Conservation (phyloP, 2,329 filamentous ascomycete species). For the Alternaria sp. region DNA sequence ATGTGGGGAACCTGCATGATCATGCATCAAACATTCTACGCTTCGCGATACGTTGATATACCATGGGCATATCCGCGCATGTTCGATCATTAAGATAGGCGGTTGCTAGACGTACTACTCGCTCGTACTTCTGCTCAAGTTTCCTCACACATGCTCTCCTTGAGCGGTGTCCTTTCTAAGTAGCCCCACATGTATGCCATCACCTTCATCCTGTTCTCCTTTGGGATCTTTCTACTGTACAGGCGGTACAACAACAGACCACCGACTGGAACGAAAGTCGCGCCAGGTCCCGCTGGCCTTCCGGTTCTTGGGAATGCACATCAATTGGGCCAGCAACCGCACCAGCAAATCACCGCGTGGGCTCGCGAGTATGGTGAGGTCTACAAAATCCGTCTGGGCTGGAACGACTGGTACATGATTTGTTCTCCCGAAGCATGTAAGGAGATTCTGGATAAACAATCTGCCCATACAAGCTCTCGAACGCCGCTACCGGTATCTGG, state of each 20-base stretch:
- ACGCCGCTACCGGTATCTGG: conserved; percentile 49
- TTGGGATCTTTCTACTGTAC: conserved; percentile 19
- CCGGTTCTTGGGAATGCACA: conserved; percentile 40
- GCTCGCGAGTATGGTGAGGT: conserved; percentile 54
- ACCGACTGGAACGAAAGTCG: conserved; percentile 22
- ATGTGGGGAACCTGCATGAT: conserved; percentile 19
- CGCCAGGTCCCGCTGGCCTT: conserved; percentile 35
- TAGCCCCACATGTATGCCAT: conserved; percentile 30
- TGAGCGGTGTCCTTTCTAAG: background rate
- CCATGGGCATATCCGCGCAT: background rate
- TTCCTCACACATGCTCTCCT: background rate
- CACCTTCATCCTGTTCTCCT: conserved; percentile 17
- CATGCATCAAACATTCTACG: background rate
- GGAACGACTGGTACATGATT: conserved; percentile 55
- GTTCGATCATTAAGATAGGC: background rate
- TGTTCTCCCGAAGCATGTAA: conserved; percentile 53
- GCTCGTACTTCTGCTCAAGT: background rate
- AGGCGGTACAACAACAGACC: conserved; percentile 11
- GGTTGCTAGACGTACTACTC: background rate
- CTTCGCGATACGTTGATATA: background rate
- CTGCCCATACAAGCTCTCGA: conserved; percentile 45
- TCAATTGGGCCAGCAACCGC: conserved; percentile 36
- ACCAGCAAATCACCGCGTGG: conserved; percentile 46
- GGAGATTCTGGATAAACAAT: conserved; percentile 54
- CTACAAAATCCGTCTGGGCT: conserved; percentile 53